Evolutionary conservation across 2,329 filamentous ascomycete species (phyloP).

Genomic region (Botryosphaeria dothidea): DNA sequence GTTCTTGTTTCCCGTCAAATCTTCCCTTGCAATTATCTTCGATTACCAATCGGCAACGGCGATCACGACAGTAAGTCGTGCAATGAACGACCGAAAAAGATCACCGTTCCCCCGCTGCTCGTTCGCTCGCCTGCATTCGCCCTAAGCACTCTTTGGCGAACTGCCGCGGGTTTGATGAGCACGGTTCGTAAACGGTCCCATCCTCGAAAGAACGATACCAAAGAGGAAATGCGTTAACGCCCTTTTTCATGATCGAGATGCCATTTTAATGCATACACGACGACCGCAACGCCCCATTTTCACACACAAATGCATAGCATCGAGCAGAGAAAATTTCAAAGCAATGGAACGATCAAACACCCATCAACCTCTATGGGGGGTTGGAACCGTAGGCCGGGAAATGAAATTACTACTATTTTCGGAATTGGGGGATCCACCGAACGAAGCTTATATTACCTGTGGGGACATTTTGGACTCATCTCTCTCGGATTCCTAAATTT

Average conservation of each 20-base stretch:
- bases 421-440: not conserved
- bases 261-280: conserved; percentile 4
- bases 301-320: not conserved
- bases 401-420: conserved; percentile 13
- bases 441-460: conserved; percentile 12
- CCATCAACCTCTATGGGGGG: not conserved
- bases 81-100: conserved; percentile 12
- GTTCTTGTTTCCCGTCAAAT: not conserved
- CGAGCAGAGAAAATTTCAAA: not conserved
- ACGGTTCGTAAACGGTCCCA: not conserved
- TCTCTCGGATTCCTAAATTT: not conserved
- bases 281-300: not conserved
- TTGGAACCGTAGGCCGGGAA: not conserved
- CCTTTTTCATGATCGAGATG: conserved; percentile 8
- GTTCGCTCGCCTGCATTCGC: not conserved
- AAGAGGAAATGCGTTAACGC: conserved; percentile 2
- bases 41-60: not conserved
- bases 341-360: conserved; percentile 1
- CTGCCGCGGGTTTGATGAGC: not conserved
- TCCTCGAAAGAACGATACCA: not conserved
- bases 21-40: not conserved
- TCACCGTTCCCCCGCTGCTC: not conserved
- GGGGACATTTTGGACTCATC: not conserved
- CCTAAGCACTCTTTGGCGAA: conserved; percentile 1
- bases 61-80: conserved; percentile 1